Evolutionary conservation across 1,284 basidiomycete species (phyloP), one percentile per base, ranked within the genome.

Genomic region (Austroboletus novae-zelandiae): DNA sequence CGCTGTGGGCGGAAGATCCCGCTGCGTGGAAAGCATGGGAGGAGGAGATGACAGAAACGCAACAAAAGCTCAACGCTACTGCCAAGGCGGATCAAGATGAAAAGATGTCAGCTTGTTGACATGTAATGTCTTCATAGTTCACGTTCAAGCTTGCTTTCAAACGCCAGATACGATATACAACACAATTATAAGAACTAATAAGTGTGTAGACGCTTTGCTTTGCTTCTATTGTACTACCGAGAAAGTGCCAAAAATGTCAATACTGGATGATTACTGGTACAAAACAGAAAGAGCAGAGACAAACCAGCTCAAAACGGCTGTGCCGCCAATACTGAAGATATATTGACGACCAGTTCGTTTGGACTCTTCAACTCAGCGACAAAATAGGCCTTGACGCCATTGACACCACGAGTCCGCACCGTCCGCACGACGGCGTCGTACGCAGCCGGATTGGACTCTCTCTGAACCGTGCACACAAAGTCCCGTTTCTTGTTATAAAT

Each of bases 321-420:
- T 55, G 75, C 77, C 5, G 78, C 78, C 43, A 81, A 57, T 5
- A 77, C 68, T 47, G 81, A 76, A 7, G 71, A 71, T 14, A 75
- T 61, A 52, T 80, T 80, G 30, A 83, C 70, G 2, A 78, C 66
- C 45, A 83, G 55, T 57, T 74, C 72, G 43, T 79, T 68, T 44
- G 67, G 65, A 34, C 61, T 72, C 57, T 66, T 74, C 55, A 83
- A 50, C 57, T 79, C 76, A 1, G 80, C 80, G 3, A 73, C 67
- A 49, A 83, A 81, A 58, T 82, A 83, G 0, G 75, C 81, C 61
- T 81, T 83, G n/a, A 65, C 60, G 0, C 75, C 74, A 5, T 66
- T 67, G 5, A 76, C 69, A 4, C 78, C 78, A 40, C 72, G 69
- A 13, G 57, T 57, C 35, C 62, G 61, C n/a, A 83, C 66, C 4